Base-by-base conservation (phyloP, 2,329 filamentous ascomycete genomes). In the Fusarium sp. region DNA sequence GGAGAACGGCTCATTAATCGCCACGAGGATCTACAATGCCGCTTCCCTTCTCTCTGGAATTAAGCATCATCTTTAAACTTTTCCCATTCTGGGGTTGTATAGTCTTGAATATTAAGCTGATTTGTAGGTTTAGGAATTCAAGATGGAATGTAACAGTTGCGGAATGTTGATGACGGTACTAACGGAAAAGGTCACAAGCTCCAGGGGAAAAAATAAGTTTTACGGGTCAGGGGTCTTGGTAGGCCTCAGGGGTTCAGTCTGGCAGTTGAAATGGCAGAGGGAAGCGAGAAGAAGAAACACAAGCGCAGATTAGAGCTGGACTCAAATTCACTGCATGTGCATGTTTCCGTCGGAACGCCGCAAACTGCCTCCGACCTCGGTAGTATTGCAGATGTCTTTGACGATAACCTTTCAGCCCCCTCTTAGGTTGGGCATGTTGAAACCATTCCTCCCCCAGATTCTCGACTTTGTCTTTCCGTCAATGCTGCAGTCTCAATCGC, bases 361-460 rank as follows among this genome's bases (percentile, higher is more conserved):
- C 20, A 27, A 53, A 42, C 34, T 53, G 3, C 14, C 5, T 51
- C 30, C n/a, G 16, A 38, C n/a, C 16, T 14, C 8, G 16, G 29
- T 51, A 38, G 22, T 16, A 30, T 44, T 44, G 18, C 42, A 47
- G 25, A 14, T 27, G 8, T n/a, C 18, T 46, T 46, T 27, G 6
- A 53, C 34, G 24, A 27, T 43, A 44, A 42, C 54, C 12, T 51
- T 51, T 47, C 44, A 47, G 30, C n/a, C 51, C 60, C 57, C 62
- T 50, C 34, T 46, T 8, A 27, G 27, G 32, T 34, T 40, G 15
- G 40, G 40, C 50, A 64, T 63, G 34, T 59, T 56, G 64, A 64
- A 64, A 54, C 64, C 68, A 56, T 71, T 69, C 65, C 63, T 57
- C 55, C 63, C 54, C 50, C 63, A 60, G 51, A 60, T 47, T 67